Base-by-base conservation (phyloP, 768 basidiomycete species). In the Cystoderma amianthinum region DNA sequence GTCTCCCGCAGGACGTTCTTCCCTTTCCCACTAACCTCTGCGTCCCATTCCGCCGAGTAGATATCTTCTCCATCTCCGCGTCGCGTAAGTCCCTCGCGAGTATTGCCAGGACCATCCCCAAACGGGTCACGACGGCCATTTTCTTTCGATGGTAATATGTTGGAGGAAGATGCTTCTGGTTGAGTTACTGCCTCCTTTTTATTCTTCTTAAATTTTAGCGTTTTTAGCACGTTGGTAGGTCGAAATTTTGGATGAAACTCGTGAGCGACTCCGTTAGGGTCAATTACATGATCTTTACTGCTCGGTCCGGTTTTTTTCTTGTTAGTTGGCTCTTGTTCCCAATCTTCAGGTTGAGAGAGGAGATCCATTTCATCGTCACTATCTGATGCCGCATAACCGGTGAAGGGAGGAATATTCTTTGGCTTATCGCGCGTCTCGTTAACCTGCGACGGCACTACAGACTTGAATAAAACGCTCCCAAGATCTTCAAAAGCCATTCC, bases 161-260 rank as follows among this genome's bases (percentile, higher is more conserved):
- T 7, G 7, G 34, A 36, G 16, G n/a, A n/a, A 7, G 34, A 36
- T 17, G 34, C 41, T 50, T 50, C 22, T 42, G 44, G 22, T 48
- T 52, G 37, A 20, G 33, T 4, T 32, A 32, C 23, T 22, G 41
- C 25, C 5, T 30, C 2, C 19, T 41, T 52, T 43, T 58, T 67
- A 18, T 53, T 68, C 51, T 52, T 71, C 11, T 45, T 66, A 47
- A 67, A 71, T 45, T 58, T 65, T 19, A 63, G 43, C 4, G 6
- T 32, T 39, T 58, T 57, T 3, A 42, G 18, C 5, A 35, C 40
- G 11, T 35, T 41, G 2, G 47, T 38, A 2, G 47, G 51, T 11
- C 28, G 38, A 38, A 36, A 56, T 5, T 44, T 40, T 13, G 44
- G 45, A 35, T 48, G 36, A 18, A 44, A 42, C 30, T 24, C 39